Evolutionary conservation across 257 asterid species (phyloP), one percentile per base, ranked within the genome.

Genomic region (Fraxinus cuspidata): DNA sequence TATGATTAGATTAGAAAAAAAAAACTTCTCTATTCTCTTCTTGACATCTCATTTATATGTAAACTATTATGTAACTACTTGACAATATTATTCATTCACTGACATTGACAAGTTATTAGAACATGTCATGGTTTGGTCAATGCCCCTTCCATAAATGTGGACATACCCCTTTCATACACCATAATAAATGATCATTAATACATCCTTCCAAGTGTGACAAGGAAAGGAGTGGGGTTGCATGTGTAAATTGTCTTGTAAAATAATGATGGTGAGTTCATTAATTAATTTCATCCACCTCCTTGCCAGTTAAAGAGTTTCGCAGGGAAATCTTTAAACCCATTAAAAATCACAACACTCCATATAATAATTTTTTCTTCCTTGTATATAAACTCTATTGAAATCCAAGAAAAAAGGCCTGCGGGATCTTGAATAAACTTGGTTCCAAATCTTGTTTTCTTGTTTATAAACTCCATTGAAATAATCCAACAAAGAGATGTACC

Each of bases 261-360:
- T 21, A 58, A 56, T 9, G 27, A 58, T n/a, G 25, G 28, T 21
- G 66, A 29, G 66, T 21, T 58, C 66, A 58, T 58, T 58, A 58
- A n/a, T 53, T 51, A 11, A 53, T 28, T n/a, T 27, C 21, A n/a
- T 73, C 27, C 12, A 21, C 18, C 28, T n/a, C 67, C 63, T 68
- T 35, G 15, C 71, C 31, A 8, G 49, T 27, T 21, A 15, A 15
- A 11, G 25, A 35, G 25, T 29, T 15, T 8, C 4, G 64, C 44
- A 75, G 11, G 65, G 40, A 75, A 60, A 19, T 21, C 69, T 12
- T 67, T 8, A 1, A 32, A 34, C 19, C 29, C 69, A 71, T 63
- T 74, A 73, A 60, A 77, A 75, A 84, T 81, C 85, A 78, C 77
- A 74, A 67, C 77, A 42, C 56, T 73, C 40, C 31, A n/a, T 58